Evolutionary conservation across 2,329 filamentous ascomycete species (phyloP), one percentile per base, ranked within the genome.

Genomic region (Exophiala viscosa): DNA sequence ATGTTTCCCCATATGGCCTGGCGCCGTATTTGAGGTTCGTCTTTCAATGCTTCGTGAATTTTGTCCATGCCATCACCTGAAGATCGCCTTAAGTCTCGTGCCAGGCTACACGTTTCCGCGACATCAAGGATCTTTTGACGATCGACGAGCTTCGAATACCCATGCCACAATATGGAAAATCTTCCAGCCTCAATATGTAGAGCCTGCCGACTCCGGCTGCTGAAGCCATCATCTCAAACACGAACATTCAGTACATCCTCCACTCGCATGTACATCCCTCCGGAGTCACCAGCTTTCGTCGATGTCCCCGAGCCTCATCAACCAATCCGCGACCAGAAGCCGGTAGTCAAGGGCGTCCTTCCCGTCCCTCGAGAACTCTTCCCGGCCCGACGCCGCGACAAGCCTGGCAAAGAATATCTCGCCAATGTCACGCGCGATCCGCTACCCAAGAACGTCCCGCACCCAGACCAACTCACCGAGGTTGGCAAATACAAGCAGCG

Each of bases 271-370:
- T 72, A 72, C 45, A 76, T 91, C 59, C 86, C 86, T 14, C 92
- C 93, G 44, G 88, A 96, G 68, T 95, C 90, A 33, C 92, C 93
- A 42, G 81, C 82, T 60, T 97, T 87, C 76, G 87, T 97, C 72
- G 84, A 89, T 60, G 77, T 96, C 50, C 92, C 91, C 43, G 90
- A 96, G 68, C 71, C 74, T 3, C 65, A 68, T 46, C 74, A 74
- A 54, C 73, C 71, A 13, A 63, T 62, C 44, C 60, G 63, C 9
- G 45, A 53, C 4, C 45, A 32, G 13, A 49, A 45, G 8, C 45
- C 48, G 15, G 38, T 33, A 10, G 69, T 90, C 32, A 90, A 90
- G 68, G 93, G 93, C 62, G 82, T 85, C 52, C 80, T 99, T 0
- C 93, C 93, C 7, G 77, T 90, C 0, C 92, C 93, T 33, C 85